Base-by-base conservation (phyloP, 345 rosid genomes). In the Nephelium lappaceum region DNA sequence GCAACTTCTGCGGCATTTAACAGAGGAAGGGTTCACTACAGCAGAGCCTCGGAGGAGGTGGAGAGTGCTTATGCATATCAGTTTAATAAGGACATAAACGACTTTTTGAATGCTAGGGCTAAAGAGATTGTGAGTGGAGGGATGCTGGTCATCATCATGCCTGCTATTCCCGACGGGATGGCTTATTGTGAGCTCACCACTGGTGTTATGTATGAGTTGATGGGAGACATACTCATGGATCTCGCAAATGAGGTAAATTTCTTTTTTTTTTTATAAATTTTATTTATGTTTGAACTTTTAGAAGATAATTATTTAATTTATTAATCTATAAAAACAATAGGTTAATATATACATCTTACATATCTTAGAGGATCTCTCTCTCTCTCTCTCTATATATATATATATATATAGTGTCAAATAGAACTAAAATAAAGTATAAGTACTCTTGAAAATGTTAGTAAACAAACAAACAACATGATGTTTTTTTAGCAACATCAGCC, bases 131-230 rank as follows among this genome's bases (percentile, higher is more conserved):
- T 84, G 42, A 72, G 75, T 25, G 89, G 89, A 36, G 89, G 87
- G 57, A 71, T 88, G 73, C 70, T 86, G 79, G 68, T 79, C 24
- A 75, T 86, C 72, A 77, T 86, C 14, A 76, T 70, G 74, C 78
- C 86, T 1, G 84, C 84, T 55, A 41, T 85, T 38, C 90, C 88
- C 0, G 58, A 85, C 42, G 84, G 80, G 11, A 79, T 83, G 85
- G 75, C 82, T 25, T 81, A 76, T 65, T 64, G 75, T 19, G 58
- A 42, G 36, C 78, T 81, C 24, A 60, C 88, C 3, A 85, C 80
- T 71, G 85, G 93, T 49, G 53, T 91, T 15, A 89, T 91, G 89
- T 87, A 83, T 75, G 79, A 78, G 58, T 80, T 81, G 25, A 82
- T 91, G 83, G 85, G 84, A 14, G 78, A 83, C 14, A 78, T 79